Percentiles rank a stretch among this genome's conserved stretches.
These are phyloP conservation scores for Trematosphaeria pertusa DNA, from an alignment of 2,329 filamentous ascomycete species.

Conservation along the genomic window DNA sequence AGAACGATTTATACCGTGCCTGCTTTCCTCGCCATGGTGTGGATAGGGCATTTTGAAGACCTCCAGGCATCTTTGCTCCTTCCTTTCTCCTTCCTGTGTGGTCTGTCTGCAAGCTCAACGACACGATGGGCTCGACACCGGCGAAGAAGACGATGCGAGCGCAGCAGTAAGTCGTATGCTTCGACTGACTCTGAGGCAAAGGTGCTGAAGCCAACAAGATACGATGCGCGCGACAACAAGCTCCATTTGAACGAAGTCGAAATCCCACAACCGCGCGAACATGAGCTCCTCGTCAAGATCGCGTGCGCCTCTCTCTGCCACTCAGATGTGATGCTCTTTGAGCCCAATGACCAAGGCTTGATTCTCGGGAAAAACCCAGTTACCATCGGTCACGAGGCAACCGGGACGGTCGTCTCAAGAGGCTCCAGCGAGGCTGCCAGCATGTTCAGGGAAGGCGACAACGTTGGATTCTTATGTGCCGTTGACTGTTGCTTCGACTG, in stretches of 20 bases:
- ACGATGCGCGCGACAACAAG: conserved; percentile 43
- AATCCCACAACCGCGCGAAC: conserved; percentile 51
- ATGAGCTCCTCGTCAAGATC: conserved; percentile 52
- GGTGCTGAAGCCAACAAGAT: conserved; percentile 17
- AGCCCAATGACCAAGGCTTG: conserved; percentile 43
- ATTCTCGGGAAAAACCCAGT: conserved; percentile 39
- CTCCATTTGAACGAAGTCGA: conserved; percentile 54
- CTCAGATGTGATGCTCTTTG: conserved; percentile 48
- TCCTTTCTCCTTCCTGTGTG: not conserved
- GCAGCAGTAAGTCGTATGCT: conserved; percentile 26
- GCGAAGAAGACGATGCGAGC: conserved; percentile 33
- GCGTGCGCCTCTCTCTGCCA: conserved; percentile 50
- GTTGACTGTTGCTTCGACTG: conserved; percentile 44
- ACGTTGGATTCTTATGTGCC: conserved; percentile 43
- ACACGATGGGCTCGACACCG: conserved; percentile 26
- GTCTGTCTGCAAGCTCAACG: no score
- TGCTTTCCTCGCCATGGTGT: no score
- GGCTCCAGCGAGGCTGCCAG: conserved; percentile 31
- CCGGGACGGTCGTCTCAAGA: conserved; percentile 33
- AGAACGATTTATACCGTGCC: not conserved
- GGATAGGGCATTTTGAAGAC: no score
- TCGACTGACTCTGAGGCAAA: no score
- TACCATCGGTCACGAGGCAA: conserved; percentile 44
- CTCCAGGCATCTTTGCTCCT: not conserved
- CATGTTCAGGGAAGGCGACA: conserved; percentile 39